Base-by-base conservation (phyloP, 2,329 filamentous ascomycete genomes). In the Colletotrichum godetiae region DNA sequence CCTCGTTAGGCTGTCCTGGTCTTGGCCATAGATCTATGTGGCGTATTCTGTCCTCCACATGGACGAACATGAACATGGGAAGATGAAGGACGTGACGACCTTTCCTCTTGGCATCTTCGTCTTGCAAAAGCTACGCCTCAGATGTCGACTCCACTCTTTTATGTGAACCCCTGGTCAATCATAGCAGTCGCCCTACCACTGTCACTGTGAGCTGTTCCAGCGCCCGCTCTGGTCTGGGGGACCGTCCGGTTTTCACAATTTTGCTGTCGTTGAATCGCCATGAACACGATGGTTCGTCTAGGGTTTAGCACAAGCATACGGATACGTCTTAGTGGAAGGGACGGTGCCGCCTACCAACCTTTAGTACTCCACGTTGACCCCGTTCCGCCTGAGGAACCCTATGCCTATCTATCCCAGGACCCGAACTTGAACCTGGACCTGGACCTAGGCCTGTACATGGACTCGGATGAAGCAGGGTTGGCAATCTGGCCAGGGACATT, bases 81-180 rank as follows among this genome's bases (percentile, higher is more conserved):
- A 10, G 60, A 60, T 64, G 42, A 63, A 56, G 35, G 46, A 60
- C 42, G 55, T 69, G 55, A 55, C 58, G 57, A 53, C 56, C 22
- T 58, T 61, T 35, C 52, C 31, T 55, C 65, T 33, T 53, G 58
- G 58, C 68, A 37, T 63, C n/a, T 42, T 52, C 29, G 29, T 59
- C 42, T 66, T 37, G 62, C 53, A 68, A 68, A 29, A 55, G 35
- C 29, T 49, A 56, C 37, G 33, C 46, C 66, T 70, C 69, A 67
- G 59, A 46, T 59, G 53, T 63, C 55, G 70, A 73, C 70, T 65
- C 70, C 70, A 73, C 70, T 65, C 42, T 64, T 22, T 49, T 52
- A 61, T 15, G 55, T 59, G 53, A 64, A 56, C 70, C 70, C 70
- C 67, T 64, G 70, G 60, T 65, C 60, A 67, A 69, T 73, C 53